Percentiles rank a stretch among this genome's conserved stretches.
Evolutionary conservation across 169 alveolate species (phyloP).

Genomic region (Plasmodium relictum): DNA sequence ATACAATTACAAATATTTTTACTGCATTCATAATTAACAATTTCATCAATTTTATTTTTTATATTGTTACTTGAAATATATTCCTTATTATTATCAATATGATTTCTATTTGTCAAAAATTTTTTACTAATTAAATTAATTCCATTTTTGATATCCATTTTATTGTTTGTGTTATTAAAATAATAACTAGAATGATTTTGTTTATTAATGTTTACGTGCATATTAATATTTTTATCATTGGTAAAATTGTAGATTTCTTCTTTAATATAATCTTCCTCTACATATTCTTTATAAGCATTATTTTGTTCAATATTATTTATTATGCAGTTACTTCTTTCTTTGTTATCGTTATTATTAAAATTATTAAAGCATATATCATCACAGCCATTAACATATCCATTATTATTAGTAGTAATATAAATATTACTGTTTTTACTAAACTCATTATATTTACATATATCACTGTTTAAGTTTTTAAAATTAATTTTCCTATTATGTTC

Average conservation of each 20-base stretch:
- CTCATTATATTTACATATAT: neutral
- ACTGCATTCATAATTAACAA: neutral
- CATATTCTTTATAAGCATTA: neutral
- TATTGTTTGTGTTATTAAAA: neutral
- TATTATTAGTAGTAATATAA: neutral
- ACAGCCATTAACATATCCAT: neutral
- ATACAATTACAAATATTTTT: neutral
- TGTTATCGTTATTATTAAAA: neutral
- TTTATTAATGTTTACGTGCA: too few relatives aligned
- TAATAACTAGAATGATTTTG: neutral
- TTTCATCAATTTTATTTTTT: neutral
- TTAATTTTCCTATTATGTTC: neutral
- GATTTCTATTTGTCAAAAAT: neutral
- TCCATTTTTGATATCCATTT: neutral
- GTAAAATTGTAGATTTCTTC: neutral
- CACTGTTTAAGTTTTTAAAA: neutral
- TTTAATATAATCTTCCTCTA: neutral
- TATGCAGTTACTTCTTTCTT: neutral
- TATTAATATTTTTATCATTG: too few relatives aligned
- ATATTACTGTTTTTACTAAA: neutral
- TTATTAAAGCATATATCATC: neutral
- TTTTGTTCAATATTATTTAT: neutral
- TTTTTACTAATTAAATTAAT: neutral
- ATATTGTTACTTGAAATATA: neutral
- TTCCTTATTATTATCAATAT: neutral